Conservation (phyloP, 1,284 basidiomycete genomes). For the Singerocomus inundabilis region DNA sequence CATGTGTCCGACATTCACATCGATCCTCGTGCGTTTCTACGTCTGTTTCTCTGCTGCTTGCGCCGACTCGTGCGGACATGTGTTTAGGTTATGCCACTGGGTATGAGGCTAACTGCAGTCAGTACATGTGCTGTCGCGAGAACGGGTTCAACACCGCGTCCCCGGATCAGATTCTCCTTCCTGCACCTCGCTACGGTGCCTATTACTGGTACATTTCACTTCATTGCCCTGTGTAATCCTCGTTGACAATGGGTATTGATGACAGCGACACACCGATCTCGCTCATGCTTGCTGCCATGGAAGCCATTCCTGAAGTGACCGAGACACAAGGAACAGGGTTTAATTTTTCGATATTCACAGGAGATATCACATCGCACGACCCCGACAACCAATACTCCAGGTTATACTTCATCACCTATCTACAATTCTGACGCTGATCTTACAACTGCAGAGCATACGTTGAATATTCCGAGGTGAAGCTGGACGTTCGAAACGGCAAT, state of each 20-base stretch:
- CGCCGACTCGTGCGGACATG: neutral
- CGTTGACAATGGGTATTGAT: neutral
- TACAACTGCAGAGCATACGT: constrained; percentile 39
- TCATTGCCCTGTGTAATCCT: neutral
- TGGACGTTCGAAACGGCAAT: neutral
- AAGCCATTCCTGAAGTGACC: constrained; percentile 67
- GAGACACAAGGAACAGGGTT: constrained; percentile 60
- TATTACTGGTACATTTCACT: constrained; percentile 49
- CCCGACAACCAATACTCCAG: constrained; percentile 63
- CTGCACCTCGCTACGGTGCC: constrained; percentile 66
- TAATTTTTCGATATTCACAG: constrained; percentile 69
- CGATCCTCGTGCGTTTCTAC: constrained; percentile 55
- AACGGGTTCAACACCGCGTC: constrained; percentile 51
- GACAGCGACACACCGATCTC: constrained; percentile 66
- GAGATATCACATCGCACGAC: constrained; percentile 76
- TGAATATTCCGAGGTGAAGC: constrained; percentile 52
- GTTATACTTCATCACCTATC: constrained; percentile 26
- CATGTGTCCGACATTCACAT: constrained; percentile 78
- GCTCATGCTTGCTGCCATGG: constrained; percentile 57
- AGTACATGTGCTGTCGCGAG: constrained; percentile 64
- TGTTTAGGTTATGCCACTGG: constrained; percentile 62
- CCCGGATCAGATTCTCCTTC: constrained; percentile 47
- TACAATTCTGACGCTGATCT: neutral
- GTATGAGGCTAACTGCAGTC: constrained; percentile 69
- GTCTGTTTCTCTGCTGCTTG: neutral